phyloP scores from a whole-genome alignment of 805 yeast species.

The Starmera quercuum region DNA sequence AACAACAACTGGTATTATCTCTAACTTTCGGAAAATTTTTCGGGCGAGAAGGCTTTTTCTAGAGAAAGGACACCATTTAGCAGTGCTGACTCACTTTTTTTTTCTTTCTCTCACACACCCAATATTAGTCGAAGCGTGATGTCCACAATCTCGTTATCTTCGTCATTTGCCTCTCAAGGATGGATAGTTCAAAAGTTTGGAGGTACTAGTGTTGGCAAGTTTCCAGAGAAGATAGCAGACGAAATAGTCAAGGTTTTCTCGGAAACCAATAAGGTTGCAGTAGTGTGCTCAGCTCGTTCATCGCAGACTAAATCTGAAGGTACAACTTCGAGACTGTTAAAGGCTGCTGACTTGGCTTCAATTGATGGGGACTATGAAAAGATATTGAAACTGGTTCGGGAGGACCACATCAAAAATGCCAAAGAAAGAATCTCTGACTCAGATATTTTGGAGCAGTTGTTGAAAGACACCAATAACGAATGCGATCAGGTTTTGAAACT shows the following conservation, averaged over 20 bases:
- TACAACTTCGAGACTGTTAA: constrained; percentile 79
- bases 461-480: constrained; percentile 55
- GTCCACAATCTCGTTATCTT: constrained; percentile 7
- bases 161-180: constrained; percentile 20
- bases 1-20: no score
- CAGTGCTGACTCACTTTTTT: no score
- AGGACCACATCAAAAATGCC: constrained; percentile 78
- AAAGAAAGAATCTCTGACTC: constrained; percentile 35
- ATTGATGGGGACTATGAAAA: constrained; percentile 50
- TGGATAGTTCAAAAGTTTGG: constrained; percentile 94
- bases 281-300: constrained; percentile 94
- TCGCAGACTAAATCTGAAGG: constrained; percentile 90
- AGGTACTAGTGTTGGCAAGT: constrained; percentile 95
- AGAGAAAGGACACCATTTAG: no score
- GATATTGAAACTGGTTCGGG: constrained; percentile 58
- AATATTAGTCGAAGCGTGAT: no score
- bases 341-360: constrained; percentile 76
- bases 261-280: constrained; percentile 64
- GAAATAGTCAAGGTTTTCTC: constrained; percentile 71
- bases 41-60: no score
- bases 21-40: no score
- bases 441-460: constrained; percentile 43
- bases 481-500: constrained; percentile 61
- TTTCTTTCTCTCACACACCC: no score
- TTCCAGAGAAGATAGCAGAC: constrained; percentile 77